Base-by-base conservation (phyloP, 78 protist genomes). In the Isochrysis galbana region DNA sequence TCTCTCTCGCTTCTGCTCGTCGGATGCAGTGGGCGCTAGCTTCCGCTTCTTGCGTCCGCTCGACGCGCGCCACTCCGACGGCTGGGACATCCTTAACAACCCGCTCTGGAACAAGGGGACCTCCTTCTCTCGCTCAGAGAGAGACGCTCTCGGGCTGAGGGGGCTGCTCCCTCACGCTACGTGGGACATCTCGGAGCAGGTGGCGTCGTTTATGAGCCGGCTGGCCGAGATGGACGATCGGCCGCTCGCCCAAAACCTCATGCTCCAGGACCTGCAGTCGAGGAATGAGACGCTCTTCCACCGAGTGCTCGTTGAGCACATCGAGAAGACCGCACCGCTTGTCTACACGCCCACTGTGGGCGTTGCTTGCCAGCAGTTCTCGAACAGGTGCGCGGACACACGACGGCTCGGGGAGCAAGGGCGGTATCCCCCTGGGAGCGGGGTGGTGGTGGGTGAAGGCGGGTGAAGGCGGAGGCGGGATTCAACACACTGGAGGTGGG, bases 321-420 rank as follows among this genome's bases (percentile, higher is more conserved):
- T 97, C 42, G 95, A 95, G 80, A 92, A 96, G 55, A 69, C 93
- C 78, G 93, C 95, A 46, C 98, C 98, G 74, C 39, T 97, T 67
- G 94, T 98, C 89, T 98, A 98, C 95, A 98, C 99, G 5, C 98
- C 98, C 48, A 97, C 98, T 11, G 97, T 94, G 38, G 96, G 91
- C 29, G 21, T 19, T 0, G 92, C 26, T 34, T 92, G 91, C 84
- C 90, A 45, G 45, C 26, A 32, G 22, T 90, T 78, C 69, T 80
- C 87, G 3, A n/a, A n/a, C n/a, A n/a, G n/a, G n/a, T 19, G 55
- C 55, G 10, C 23, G n/a, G n/a, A 74, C n/a, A n/a, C 26, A 32
- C 11, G n/a, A n/a, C n/a, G n/a, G n/a, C n/a, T n/a, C n/a, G n/a
- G n/a, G n/a, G n/a, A n/a, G n/a, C n/a, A n/a, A n/a, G n/a, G n/a